A percentile compares a stretch with the other conserved stretches of the same genome.
Evolutionary conservation across 164 flowering plant genomes (phyloP).

Genomic region (Echeveria elegans): DNA sequence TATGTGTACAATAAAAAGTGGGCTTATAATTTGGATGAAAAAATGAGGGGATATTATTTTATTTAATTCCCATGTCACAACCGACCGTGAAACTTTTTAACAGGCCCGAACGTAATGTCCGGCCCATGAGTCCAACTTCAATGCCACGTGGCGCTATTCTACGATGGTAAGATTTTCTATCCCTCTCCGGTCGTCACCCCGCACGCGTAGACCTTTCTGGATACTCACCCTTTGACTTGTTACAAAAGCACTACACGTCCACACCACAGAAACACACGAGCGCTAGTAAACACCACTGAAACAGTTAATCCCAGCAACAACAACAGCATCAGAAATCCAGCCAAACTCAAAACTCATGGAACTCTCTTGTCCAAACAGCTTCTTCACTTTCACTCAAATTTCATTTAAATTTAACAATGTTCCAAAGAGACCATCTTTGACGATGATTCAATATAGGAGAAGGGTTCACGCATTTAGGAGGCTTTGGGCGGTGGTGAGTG

Average conservation of each 20-base stretch:
- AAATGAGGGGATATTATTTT: too few relatives aligned
- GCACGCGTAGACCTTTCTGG: slow-evolving; percentile 1
- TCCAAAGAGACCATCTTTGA: not conserved
- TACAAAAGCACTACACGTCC: not conserved
- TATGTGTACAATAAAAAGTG: too few relatives aligned
- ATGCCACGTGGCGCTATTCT: too few relatives aligned
- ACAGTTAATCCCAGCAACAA: not conserved
- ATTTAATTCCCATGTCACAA: too few relatives aligned
- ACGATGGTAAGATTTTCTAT: too few relatives aligned
- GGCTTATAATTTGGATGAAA: too few relatives aligned
- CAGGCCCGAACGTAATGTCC: too few relatives aligned
- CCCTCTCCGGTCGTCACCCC: not conserved
- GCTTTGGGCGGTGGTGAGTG: slow-evolving; percentile 3
- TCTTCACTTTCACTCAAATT: not conserved
- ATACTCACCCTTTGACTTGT: slow-evolving; percentile 1
- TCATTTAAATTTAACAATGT: not conserved
- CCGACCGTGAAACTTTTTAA: too few relatives aligned
- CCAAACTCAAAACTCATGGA: not conserved
- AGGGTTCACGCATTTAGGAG: not conserved
- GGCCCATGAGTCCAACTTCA: too few relatives aligned
- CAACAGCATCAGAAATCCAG: not conserved
- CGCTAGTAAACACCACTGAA: not conserved
- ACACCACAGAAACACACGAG: not conserved
- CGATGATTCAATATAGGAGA: not conserved
- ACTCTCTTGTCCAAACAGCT: not conserved